Evolutionary conservation across 2,329 filamentous ascomycete species (phyloP).

Genomic region (Cercospora sp.): DNA sequence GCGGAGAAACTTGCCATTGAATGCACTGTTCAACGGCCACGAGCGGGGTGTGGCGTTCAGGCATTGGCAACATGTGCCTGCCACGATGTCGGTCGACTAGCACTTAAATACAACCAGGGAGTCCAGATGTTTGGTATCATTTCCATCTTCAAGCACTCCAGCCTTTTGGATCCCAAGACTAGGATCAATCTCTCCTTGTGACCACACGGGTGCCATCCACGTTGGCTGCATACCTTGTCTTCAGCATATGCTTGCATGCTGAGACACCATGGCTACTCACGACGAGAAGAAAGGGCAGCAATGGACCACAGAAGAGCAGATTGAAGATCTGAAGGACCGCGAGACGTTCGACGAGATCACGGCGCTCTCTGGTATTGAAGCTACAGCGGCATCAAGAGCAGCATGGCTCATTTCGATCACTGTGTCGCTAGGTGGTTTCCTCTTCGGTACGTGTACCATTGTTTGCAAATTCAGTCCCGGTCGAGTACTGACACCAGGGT

Average conservation of each 20-base stretch:
- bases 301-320: slow-evolving; percentile 22
- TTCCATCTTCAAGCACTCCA: neutral
- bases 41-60: neutral
- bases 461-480: neutral
- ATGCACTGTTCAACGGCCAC: neutral
- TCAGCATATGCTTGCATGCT: neutral
- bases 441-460: slow-evolving; percentile 28
- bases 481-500: neutral
- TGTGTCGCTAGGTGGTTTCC: slow-evolving; percentile 39
- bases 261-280: slow-evolving; percentile 14
- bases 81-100: neutral
- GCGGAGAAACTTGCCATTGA: neutral
- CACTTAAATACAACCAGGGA: neutral
- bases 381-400: slow-evolving; percentile 42
- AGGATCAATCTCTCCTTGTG: too few species aligned
- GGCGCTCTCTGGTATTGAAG: slow-evolving; percentile 41
- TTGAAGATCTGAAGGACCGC: slow-evolving; percentile 19
- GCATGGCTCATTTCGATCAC: slow-evolving; percentile 44
- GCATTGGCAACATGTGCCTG: neutral
- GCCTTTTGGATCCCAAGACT: neutral
- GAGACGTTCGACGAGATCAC: slow-evolving; percentile 24
- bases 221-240: too few species aligned
- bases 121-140: neutral
- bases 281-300: slow-evolving; percentile 22
- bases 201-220: too few species aligned